These are phyloP conservation scores for Isoetes taiwanensis DNA, from an alignment of 75 land plant species.

Conservation along the genomic window DNA sequence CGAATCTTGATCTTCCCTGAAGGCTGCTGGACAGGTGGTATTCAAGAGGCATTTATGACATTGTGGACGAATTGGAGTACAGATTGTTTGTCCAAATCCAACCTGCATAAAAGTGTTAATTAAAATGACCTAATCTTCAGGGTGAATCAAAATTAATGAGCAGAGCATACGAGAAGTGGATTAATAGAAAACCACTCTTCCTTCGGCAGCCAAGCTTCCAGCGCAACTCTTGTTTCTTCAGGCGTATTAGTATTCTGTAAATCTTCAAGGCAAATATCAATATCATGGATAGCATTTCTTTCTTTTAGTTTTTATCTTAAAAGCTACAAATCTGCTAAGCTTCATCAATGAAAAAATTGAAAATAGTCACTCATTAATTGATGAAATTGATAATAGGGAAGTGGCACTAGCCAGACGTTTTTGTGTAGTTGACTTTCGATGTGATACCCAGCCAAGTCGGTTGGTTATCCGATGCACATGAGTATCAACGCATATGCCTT, in stretches of 20 bases:
- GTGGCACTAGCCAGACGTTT: background rate
- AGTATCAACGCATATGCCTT: conserved; percentile 94
- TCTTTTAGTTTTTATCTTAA: background rate
- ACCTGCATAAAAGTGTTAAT: conserved; percentile 31
- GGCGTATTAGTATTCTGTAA: conserved; percentile 61
- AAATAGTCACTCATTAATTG: background rate
- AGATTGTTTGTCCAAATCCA: conserved; percentile 88
- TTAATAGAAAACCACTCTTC: conserved; percentile 85
- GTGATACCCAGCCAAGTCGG: conserved; percentile 69
- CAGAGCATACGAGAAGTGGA: conserved; percentile 51
- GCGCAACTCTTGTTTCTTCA: conserved; percentile 62
- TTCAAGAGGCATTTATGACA: conserved; percentile 48
- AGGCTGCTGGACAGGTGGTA: conserved; percentile 66
- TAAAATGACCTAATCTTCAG: background rate
- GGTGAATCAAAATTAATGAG: background rate
- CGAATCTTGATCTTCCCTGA: no score
- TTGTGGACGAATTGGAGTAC: conserved; percentile 61
- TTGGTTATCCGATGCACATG: conserved; percentile 88
- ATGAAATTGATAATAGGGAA: background rate
- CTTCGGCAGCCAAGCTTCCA: conserved; percentile 75
- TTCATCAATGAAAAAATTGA: conserved; percentile 18
- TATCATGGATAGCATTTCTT: background rate
- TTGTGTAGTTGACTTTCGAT: background rate
- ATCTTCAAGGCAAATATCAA: background rate
- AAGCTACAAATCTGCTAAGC: conserved; percentile 27